Conservation (phyloP, 73 alveolate species). For the Paramecium tetraurelia region DNA sequence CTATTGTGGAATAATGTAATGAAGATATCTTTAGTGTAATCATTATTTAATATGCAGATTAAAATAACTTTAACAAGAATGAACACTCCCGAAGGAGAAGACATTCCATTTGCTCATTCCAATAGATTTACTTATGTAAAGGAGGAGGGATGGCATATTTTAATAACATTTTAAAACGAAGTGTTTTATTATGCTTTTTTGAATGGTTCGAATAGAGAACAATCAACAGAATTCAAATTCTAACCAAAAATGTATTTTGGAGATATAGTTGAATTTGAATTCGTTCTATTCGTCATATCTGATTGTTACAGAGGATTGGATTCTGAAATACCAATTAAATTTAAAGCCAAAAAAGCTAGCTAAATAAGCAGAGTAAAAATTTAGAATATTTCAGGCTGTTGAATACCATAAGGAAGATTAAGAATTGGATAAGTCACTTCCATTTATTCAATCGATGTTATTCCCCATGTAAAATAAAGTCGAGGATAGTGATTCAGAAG, state of each 20-base stretch:
- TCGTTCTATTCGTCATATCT: background rate
- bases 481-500: slow-evolving; percentile 21
- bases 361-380: background rate
- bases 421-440: slow-evolving; percentile 40
- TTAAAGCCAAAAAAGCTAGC: background rate
- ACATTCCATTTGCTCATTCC: slow-evolving; percentile 30
- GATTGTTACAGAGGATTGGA: slow-evolving; percentile 46
- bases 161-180: background rate
- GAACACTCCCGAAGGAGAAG: slow-evolving; percentile 28
- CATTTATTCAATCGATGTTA: slow-evolving; percentile 10
- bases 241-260: background rate
- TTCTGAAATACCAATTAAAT: slow-evolving; percentile 15
- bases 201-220: background rate
- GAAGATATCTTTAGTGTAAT: slow-evolving; percentile 10
- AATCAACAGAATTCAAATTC: slow-evolving; percentile 17
- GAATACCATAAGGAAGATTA: slow-evolving; percentile 40
- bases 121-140: slow-evolving; percentile 43
- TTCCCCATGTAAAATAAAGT: background rate
- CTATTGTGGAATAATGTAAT: background rate
- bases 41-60: background rate
- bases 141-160: slow-evolving; percentile 39
- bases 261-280: background rate
- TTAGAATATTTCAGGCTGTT: background rate
- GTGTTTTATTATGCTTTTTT: background rate
- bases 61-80: slow-evolving; percentile 4